Evolutionary conservation across 163 green algal species (phyloP).

Genomic region (Scenedesmus sp.): DNA sequence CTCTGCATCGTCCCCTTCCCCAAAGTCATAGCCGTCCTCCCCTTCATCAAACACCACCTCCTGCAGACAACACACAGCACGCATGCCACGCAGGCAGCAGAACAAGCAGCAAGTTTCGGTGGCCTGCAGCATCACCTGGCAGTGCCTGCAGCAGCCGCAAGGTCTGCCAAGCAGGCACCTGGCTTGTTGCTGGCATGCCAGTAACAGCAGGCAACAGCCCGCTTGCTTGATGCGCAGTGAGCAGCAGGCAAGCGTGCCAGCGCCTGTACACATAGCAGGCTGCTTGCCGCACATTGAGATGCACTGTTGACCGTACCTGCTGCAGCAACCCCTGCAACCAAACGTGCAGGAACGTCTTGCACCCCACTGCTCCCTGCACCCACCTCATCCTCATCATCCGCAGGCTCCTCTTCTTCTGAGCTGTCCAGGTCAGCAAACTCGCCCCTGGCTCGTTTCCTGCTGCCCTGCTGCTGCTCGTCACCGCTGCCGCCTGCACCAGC

Average conservation of each 20-base stretch:
- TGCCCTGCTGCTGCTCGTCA: slow-evolving; percentile 43
- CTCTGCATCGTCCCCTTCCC: not conserved
- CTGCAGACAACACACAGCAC: not conserved
- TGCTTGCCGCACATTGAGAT: too few relatives aligned
- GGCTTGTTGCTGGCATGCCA: too few relatives aligned
- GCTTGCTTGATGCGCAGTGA: too few relatives aligned
- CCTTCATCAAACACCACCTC: slow-evolving; percentile 5
- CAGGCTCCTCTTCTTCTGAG: slow-evolving; percentile 60
- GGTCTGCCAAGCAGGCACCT: too few relatives aligned
- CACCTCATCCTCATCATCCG: slow-evolving; percentile 53
- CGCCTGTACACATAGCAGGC: too few relatives aligned
- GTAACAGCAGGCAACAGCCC: too few relatives aligned
- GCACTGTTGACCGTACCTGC: not conserved
- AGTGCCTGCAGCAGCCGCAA: not conserved
- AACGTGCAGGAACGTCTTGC: not conserved
- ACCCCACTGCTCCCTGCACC: not conserved
- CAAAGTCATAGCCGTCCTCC: not conserved
- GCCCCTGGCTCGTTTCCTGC: not conserved
- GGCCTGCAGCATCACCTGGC: not conserved
- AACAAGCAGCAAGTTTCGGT: not conserved
- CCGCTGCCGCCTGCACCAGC: slow-evolving; percentile 31
- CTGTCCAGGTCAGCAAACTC: slow-evolving; percentile 59
- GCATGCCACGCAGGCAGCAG: not conserved
- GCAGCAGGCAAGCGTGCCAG: too few relatives aligned
- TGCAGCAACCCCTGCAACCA: not conserved